A percentile compares a stretch with the other conserved stretches of the same genome.
phyloP scores from a whole-genome alignment of 257 asterid species.

The Penstemon davidsonii region DNA sequence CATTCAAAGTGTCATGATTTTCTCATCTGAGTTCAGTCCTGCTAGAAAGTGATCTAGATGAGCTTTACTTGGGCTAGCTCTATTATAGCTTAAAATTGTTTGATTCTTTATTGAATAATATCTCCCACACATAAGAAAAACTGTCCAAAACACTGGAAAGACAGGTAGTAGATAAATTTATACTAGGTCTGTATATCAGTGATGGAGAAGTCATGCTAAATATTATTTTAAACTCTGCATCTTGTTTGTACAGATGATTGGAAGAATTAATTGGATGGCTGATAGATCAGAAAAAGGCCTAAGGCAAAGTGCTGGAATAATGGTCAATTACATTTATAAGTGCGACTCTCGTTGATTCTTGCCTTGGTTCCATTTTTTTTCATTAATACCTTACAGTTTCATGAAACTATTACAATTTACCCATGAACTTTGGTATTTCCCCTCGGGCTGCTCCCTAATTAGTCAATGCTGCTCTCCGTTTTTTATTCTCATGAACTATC shows the following conservation, averaged over 20 bases:
- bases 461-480: conserved; percentile 1
- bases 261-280: conserved; percentile 94
- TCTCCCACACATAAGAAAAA: not conserved
- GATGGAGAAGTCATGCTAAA: conserved; percentile 2
- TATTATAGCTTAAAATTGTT: too few relatives aligned
- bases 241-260: conserved; percentile 59
- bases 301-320: conserved; percentile 83
- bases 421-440: not conserved
- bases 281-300: conserved; percentile 88
- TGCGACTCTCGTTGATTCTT: conserved; percentile 31
- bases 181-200: not conserved
- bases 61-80: not conserved
- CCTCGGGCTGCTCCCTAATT: not conserved
- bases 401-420: conserved; percentile 4
- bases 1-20: not conserved
- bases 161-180: not conserved
- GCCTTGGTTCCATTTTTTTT: not conserved
- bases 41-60: not conserved
- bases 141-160: not conserved
- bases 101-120: not conserved
- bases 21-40: not conserved
- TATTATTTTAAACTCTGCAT: conserved; percentile 16
- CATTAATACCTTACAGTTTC: not conserved
- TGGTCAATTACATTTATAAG: conserved; percentile 90
- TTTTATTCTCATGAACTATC: conserved; percentile 2